A percentile compares a stretch with the other conserved stretches of the same genome.
Evolutionary conservation across 1,139 yeast species (phyloP).

Genomic region (Pichia sp.): DNA sequence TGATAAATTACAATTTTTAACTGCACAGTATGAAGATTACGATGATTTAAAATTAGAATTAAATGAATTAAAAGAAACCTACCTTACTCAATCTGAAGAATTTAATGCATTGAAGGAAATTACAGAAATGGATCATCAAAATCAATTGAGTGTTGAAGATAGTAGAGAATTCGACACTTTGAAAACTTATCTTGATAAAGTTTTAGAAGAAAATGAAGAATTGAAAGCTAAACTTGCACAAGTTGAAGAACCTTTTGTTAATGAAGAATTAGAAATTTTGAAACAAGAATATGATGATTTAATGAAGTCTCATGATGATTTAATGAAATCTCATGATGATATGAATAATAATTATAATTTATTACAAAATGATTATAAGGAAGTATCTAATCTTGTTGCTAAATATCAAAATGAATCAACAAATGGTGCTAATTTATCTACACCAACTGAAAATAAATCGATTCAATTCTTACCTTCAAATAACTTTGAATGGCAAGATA

Average conservation of each 20-base stretch:
- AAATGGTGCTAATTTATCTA: background rate
- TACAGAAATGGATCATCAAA: slow-evolving; percentile 11
- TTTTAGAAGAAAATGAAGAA: slow-evolving; percentile 15
- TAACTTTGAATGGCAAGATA: slow-evolving; percentile 39
- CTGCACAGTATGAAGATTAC: slow-evolving; percentile 4
- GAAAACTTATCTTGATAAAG: slow-evolving; percentile 17
- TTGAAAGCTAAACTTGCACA: slow-evolving; percentile 5
- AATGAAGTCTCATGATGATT: slow-evolving; percentile 5
- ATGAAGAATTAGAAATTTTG: slow-evolving; percentile 3
- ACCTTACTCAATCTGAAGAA: slow-evolving; percentile 8
- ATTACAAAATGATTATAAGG: background rate
- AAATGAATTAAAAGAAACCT: slow-evolving; percentile 5
- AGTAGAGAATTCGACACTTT: slow-evolving; percentile 13
- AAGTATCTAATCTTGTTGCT: background rate
- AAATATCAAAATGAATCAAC: too few species aligned
- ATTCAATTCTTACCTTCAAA: background rate
- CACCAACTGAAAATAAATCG: background rate
- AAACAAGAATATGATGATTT: slow-evolving; percentile 4
- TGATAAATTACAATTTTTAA: slow-evolving; percentile 3
- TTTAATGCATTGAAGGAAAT: slow-evolving; percentile 10
- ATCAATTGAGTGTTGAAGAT: slow-evolving; percentile 13
- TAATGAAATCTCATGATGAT: slow-evolving; percentile 6
- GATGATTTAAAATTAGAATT: slow-evolving; percentile 9
- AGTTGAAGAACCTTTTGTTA: background rate
- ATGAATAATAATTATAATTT: slow-evolving; percentile 26